A percentile compares a stretch with the other conserved stretches of the same genome.
phyloP scores from a whole-genome alignment of 768 basidiomycete genomes.

The Rhizopogon rudus region DNA sequence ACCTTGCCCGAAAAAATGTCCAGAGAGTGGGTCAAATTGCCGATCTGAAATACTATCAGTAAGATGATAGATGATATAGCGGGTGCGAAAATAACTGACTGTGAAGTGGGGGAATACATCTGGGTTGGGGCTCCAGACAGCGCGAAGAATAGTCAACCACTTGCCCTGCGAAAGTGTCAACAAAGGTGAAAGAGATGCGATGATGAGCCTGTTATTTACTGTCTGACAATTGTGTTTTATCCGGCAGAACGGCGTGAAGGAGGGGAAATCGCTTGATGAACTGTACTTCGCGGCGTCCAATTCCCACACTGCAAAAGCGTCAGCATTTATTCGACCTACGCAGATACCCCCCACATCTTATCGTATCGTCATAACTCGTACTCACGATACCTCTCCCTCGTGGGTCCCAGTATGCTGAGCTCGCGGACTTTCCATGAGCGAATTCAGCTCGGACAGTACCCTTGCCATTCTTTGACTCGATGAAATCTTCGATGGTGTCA shows the following conservation, averaged over 20 bases:
- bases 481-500: constrained; percentile 44
- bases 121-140: constrained; percentile 75
- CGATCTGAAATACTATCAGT: constrained; percentile 42
- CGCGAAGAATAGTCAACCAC: constrained; percentile 76
- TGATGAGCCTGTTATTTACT: constrained; percentile 32
- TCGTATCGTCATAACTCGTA: constrained; percentile 77
- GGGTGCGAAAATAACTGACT: constrained; percentile 34
- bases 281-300: constrained; percentile 48
- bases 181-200: neutral
- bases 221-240: constrained; percentile 79
- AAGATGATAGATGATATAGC: neutral
- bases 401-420: constrained; percentile 84
- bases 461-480: constrained; percentile 47
- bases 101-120: constrained; percentile 83
- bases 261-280: constrained; percentile 45
- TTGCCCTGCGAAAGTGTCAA: constrained; percentile 47
- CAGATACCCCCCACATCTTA: constrained; percentile 50
- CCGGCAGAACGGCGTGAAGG: constrained; percentile 57
- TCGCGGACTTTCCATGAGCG: constrained; percentile 71
- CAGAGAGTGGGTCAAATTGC: constrained; percentile 73
- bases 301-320: constrained; percentile 64
- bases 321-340: constrained; percentile 3
- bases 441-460: constrained; percentile 59
- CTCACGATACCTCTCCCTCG: constrained; percentile 75
- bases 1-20: constrained; percentile 75